Base-by-base conservation (phyloP, 108 stramenopile genomes). In the Nitzschia putrida region DNA sequence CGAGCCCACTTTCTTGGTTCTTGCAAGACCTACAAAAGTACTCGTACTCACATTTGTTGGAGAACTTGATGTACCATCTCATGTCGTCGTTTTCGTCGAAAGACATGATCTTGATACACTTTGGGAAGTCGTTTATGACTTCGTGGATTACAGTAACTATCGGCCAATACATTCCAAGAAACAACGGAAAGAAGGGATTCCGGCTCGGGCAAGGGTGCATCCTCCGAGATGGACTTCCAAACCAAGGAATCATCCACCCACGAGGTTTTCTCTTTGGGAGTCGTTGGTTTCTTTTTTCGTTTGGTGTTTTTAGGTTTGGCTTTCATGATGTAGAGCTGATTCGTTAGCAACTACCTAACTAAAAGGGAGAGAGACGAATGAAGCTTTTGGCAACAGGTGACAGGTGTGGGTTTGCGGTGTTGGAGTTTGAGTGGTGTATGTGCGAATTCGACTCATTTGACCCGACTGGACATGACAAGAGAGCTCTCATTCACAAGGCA, bases 141-240 rank as follows among this genome's bases (percentile, higher is more conserved):
- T 57, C 84, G 76, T 38, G 72, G 84, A 43, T 73, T 80, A 53
- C 88, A 69, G 53, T 94, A 91, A 16, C 83, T 61, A 64, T 91
- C 85, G 7, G 93, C 93, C 43, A 94, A 71, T 20, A 91, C 63
- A 68, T 94, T 94, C 84, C 88, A 88, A n/a, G 82, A 81, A 10
- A 76, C 69, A 11, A 90, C 74, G 29, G 64, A 65, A 8, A 66
- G 47, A 4, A 34, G 29, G 29, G 29, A 34, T 34, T 34, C 29
- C 29, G 29, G 29, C 3, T 34, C 44, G 10, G 44, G 14, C 18
- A 50, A 26, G 7, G 49, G 43, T 2, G 44, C 11, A 6, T 49
- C 43, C 3, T 64, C 29, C 9, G 66, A 34, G 2, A 25, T 7
- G 13, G 44, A 49, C 29, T 34, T 34, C 29, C 29, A 34, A 34